A percentile compares a stretch with the other conserved stretches of the same genome.
Evolutionary conservation across 257 asterid species (phyloP).

Genomic region (Plantago elongata): DNA sequence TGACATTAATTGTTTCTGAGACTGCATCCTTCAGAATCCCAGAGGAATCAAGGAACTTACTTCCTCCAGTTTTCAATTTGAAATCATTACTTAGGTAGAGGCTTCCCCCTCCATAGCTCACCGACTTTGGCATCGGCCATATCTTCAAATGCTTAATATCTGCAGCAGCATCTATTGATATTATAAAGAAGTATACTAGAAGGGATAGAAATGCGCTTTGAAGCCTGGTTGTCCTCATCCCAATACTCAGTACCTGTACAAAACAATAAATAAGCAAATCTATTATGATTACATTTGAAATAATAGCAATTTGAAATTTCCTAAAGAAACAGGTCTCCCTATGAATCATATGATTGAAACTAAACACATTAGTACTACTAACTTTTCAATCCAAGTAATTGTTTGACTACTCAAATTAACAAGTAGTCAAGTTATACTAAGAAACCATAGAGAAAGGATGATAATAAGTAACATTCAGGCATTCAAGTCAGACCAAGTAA

Average conservation of each 20-base stretch:
- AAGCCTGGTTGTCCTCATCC: conserved; percentile 32
- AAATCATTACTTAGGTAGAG: conserved; percentile 53
- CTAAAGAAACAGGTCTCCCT: too few species aligned
- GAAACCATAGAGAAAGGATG: too few species aligned
- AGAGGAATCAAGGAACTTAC: conserved; percentile 64
- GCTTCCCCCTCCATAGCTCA: conserved; percentile 44
- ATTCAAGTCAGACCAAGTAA: too few species aligned
- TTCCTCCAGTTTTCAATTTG: conserved; percentile 63
- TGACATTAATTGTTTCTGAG: conserved; percentile 37
- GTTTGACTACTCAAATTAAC: too few species aligned
- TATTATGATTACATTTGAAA: too few species aligned
- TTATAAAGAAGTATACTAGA: conserved; percentile 28
- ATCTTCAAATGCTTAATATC: conserved; percentile 39
- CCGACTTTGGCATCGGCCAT: conserved; percentile 95
- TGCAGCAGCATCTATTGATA: conserved; percentile 32
- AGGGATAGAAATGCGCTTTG: conserved; percentile 26
- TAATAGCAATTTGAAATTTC: too few species aligned
- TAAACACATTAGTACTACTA: too few species aligned
- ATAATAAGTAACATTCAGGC: too few species aligned
- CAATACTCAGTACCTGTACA: conserved; percentile 15
- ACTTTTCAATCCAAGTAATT: too few species aligned
- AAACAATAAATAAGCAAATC: too few species aligned
- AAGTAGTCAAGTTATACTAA: too few species aligned
- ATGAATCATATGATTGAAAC: too few species aligned
- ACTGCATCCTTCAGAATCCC: conserved; percentile 76